Conservation (phyloP, 2,329 filamentous ascomycete species). For the Malbranchea cinnamomea region DNA sequence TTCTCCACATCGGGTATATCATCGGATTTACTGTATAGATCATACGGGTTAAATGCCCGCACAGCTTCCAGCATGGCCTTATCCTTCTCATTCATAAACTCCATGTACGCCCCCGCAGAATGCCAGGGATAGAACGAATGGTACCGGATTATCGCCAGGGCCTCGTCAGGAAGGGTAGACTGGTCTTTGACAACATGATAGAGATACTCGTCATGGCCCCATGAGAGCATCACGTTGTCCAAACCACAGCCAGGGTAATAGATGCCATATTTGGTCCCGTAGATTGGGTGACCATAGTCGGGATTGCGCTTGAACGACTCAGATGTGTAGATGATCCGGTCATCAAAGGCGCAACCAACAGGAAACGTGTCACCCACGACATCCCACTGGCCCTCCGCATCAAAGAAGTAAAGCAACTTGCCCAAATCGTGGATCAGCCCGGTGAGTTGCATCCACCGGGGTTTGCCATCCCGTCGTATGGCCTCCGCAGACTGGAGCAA, state of each 20-base stretch:
- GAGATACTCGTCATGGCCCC: constrained; percentile 44
- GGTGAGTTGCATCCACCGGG: constrained; percentile 34
- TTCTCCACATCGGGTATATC: constrained; percentile 60
- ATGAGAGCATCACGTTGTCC: constrained; percentile 76
- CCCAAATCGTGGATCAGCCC: constrained; percentile 34
- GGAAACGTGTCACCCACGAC: constrained; percentile 54
- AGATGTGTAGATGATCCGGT: constrained; percentile 64
- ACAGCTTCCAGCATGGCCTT: constrained; percentile 66
- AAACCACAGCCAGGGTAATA: constrained; percentile 65
- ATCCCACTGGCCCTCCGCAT: constrained; percentile 80
- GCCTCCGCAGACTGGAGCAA: constrained; percentile 79
- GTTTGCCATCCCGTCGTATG: constrained; percentile 57
- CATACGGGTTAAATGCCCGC: constrained; percentile 78
- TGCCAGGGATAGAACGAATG: constrained; percentile 93
- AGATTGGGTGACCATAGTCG: constrained; percentile 55
- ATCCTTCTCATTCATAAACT: constrained; percentile 75
- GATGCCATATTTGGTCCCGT: constrained; percentile 62
- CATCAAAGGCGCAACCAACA: constrained; percentile 37
- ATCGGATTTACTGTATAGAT: constrained; percentile 84
- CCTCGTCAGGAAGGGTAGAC: constrained; percentile 61
- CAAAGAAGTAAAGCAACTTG: constrained; percentile 39
- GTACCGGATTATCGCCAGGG: constrained; percentile 82
- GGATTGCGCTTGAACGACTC: constrained; percentile 61
- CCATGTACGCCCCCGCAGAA: constrained; percentile 58
- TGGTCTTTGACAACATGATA: constrained; percentile 80